A percentile compares a stretch with the other conserved stretches of the same genome.
phyloP scores from a whole-genome alignment of 352 stramenopile genomes.

The Pelagophyceae sp. region DNA sequence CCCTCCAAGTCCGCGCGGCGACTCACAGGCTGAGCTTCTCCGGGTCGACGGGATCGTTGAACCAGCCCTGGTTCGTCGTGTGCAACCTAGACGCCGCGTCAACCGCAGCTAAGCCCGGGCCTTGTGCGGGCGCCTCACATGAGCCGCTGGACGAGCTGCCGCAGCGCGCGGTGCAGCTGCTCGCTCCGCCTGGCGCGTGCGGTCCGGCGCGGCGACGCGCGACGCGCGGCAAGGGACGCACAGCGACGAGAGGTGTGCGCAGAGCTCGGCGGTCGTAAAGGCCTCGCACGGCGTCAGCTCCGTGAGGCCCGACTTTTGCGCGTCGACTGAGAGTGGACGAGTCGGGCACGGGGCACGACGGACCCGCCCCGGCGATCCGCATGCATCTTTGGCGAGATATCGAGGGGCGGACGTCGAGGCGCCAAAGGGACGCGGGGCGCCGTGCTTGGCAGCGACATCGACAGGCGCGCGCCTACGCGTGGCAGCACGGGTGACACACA shows the following conservation, averaged over 20 bases:
- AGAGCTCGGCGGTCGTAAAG: neutral
- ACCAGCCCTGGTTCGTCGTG: conserved; percentile 38
- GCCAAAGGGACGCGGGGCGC: neutral
- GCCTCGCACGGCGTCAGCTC: conserved; percentile 5
- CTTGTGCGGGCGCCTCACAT: too few species aligned
- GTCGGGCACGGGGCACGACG: neutral
- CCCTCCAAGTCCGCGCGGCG: too few species aligned
- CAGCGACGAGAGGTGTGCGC: conserved; percentile 7
- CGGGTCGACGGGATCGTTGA: conserved; percentile 81
- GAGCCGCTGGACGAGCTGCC: conserved; percentile 24
- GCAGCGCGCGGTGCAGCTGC: conserved; percentile 20
- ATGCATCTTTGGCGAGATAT: neutral
- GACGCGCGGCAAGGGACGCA: neutral
- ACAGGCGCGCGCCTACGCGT: neutral
- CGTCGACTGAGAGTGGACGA: neutral
- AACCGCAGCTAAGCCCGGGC: too few species aligned
- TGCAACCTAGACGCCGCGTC: too few species aligned
- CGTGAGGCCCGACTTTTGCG: neutral
- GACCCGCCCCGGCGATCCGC: neutral
- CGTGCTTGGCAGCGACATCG: neutral
- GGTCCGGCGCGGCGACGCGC: neutral
- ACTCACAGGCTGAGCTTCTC: conserved; percentile 75
- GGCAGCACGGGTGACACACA: too few species aligned
- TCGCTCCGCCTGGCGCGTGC: neutral
- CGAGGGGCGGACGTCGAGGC: neutral